A percentile compares a stretch with the other conserved stretches of the same genome.
phyloP scores from a whole-genome alignment of 495 filamentous ascomycete genomes.

The Filosporella fistucella region DNA sequence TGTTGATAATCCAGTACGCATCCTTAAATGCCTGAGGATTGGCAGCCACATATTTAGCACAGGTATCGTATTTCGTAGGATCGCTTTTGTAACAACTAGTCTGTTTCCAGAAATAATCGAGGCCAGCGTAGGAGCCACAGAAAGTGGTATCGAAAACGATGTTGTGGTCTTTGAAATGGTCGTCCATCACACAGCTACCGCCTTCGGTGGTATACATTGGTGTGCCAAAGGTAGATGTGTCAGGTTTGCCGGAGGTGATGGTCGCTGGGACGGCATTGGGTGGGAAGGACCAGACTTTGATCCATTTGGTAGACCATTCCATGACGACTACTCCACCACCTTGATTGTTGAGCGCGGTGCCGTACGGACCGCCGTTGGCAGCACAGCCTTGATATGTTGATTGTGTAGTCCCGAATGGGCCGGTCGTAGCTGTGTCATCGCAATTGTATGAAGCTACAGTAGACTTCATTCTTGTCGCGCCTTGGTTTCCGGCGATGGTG shows the following conservation, averaged over 20 bases:
- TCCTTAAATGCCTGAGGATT: slow-evolving; percentile 48
- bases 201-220: slow-evolving; percentile 63
- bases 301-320: slow-evolving; percentile 61
- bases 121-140: slow-evolving; percentile 84
- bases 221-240: slow-evolving; percentile 58
- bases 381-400: slow-evolving; percentile 47
- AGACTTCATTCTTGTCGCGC: slow-evolving; percentile 34
- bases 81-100: slow-evolving; percentile 30
- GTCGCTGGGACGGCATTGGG: slow-evolving; percentile 49
- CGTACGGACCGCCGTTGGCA: slow-evolving; percentile 46
- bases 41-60: slow-evolving; percentile 51
- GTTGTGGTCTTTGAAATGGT: slow-evolving; percentile 40
- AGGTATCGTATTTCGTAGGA: slow-evolving; percentile 32
- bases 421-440: slow-evolving; percentile 45
- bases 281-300: slow-evolving; percentile 80
- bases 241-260: slow-evolving; percentile 51
- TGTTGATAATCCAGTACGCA: slow-evolving; percentile 65
- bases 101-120: slow-evolving; percentile 43
- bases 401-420: slow-evolving; percentile 38
- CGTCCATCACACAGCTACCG: slow-evolving; percentile 35
- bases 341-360: slow-evolving; percentile 64
- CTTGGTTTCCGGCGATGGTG: slow-evolving; percentile 40
- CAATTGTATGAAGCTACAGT: slow-evolving; percentile 47
- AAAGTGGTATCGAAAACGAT: slow-evolving; percentile 70
- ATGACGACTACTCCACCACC: slow-evolving; percentile 76